Percentiles rank a stretch among this genome's conserved stretches.
These are phyloP conservation scores for Kokia cookei DNA, from an alignment of 441 rosid species.

Conservation along the genomic window DNA sequence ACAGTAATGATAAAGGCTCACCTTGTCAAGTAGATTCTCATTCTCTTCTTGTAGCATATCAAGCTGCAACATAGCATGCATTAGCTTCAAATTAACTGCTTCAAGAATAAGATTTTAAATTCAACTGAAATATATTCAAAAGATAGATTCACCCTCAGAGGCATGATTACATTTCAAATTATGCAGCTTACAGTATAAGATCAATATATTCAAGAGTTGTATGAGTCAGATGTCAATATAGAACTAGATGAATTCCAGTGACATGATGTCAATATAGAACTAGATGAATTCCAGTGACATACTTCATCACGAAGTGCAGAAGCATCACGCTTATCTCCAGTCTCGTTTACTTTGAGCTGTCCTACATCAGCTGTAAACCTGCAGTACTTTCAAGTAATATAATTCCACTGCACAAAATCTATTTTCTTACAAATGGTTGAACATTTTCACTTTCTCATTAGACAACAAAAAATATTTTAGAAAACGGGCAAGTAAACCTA, in stretches of 20 bases:
- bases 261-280: conserved; percentile 14
- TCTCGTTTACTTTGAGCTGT: conserved; percentile 35
- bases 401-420: neutral
- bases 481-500: neutral
- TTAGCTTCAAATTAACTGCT: conserved; percentile 20
- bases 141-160: neutral
- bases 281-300: conserved; percentile 11
- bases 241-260: conserved; percentile 9
- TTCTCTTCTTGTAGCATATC: conserved; percentile 54
- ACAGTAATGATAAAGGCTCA: neutral
- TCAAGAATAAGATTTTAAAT: conserved; percentile 4
- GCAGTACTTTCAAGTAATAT: neutral
- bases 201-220: neutral
- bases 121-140: neutral
- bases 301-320: conserved; percentile 97
- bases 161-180: neutral
- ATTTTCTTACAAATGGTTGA: neutral
- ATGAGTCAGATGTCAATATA: neutral
- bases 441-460: neutral
- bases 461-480: neutral
- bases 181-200: neutral
- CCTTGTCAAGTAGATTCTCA: conserved; percentile 51
- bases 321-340: conserved; percentile 73
- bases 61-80: conserved; percentile 38
- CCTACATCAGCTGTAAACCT: conserved; percentile 56